These are phyloP conservation scores for Phyllosticta paracitricarpa DNA, from an alignment of 2,329 filamentous ascomycete genomes.

Conservation along the genomic window DNA sequence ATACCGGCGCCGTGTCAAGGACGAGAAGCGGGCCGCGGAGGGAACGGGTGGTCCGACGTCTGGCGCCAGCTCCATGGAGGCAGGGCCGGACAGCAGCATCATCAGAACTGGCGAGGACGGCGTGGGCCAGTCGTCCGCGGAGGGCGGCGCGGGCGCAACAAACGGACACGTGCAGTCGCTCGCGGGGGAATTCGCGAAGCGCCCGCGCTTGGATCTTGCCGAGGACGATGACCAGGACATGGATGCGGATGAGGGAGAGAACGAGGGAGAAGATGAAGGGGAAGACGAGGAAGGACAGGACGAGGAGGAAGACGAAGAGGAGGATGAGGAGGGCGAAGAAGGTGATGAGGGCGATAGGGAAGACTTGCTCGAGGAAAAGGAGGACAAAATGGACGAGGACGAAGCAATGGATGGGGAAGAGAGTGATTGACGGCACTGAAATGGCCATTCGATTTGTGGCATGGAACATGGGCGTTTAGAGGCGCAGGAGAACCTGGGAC, in stretches of 20 bases:
- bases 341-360: conserved; percentile 47
- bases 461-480: neutral
- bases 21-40: conserved; percentile 42
- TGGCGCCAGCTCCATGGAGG: conserved; percentile 1
- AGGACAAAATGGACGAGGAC: conserved; percentile 33
- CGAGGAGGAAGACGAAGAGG: conserved; percentile 40
- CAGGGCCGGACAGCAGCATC: neutral
- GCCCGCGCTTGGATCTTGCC: conserved; percentile 27
- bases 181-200: conserved; percentile 32
- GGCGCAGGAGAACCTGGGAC: neutral
- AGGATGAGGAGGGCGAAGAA: conserved; percentile 44
- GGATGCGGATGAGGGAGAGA: conserved; percentile 31
- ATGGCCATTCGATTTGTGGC: neutral
- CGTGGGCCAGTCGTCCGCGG: conserved; percentile 16
- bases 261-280: conserved; percentile 36
- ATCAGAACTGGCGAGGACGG: conserved; percentile 29
- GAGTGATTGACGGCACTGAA: conserved; percentile 20
- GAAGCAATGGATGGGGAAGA: conserved; percentile 48
- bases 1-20: conserved; percentile 60
- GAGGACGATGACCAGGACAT: conserved; percentile 21
- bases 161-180: too few relatives aligned
- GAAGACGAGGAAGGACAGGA: conserved; percentile 37
- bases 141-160: conserved; percentile 18
- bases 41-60: neutral
- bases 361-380: conserved; percentile 37